phyloP scores from a whole-genome alignment of 805 yeast species.

The Cyberlindnera maritima region DNA sequence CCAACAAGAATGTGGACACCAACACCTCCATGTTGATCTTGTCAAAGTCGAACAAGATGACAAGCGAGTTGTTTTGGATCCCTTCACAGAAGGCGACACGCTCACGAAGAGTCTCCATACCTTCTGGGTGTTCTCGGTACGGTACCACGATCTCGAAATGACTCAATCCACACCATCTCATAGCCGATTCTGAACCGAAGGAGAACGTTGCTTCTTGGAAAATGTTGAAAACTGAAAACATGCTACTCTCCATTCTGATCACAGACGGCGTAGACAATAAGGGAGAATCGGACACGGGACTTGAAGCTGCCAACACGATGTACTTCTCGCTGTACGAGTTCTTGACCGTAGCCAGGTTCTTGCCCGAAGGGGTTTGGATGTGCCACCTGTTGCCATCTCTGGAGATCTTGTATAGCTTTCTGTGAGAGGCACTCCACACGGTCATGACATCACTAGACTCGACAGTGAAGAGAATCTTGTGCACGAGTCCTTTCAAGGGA shows the following conservation, averaged over 20 bases:
- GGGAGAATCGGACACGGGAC: slow-evolving; percentile 13
- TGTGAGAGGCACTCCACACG: slow-evolving; percentile 4
- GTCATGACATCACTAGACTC: slow-evolving; percentile 8
- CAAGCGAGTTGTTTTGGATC: slow-evolving; percentile 11
- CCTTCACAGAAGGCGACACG: slow-evolving; percentile 22
- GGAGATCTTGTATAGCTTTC: slow-evolving; percentile 16
- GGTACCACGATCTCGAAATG: slow-evolving; percentile 22
- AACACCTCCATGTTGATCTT: slow-evolving; percentile 25
- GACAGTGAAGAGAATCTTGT: slow-evolving; percentile 9
- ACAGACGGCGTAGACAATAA: slow-evolving; percentile 22
- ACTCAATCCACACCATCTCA: slow-evolving; percentile 25
- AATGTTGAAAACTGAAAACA: slow-evolving; percentile 1
- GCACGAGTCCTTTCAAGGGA: slow-evolving; percentile 8
- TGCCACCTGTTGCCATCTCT: slow-evolving; percentile 19
- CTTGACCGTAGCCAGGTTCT: slow-evolving; percentile 19
- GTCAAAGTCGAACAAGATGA: slow-evolving; percentile 20
- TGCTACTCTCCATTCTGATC: slow-evolving; percentile 11
- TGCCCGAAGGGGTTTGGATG: slow-evolving; percentile 11
- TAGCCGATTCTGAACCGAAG: slow-evolving; percentile 16
- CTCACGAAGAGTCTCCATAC: slow-evolving; percentile 14
- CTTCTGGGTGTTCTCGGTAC: background rate
- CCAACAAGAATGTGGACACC: slow-evolving; percentile 22
- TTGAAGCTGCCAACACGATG: slow-evolving; percentile 14
- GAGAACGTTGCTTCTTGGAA: slow-evolving; percentile 13
- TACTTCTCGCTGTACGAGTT: slow-evolving; percentile 18